Evolutionary conservation across 192 early-diverging fungal species (phyloP), one percentile per base, ranked within the genome.

Genomic region (Dissophora globulifera): DNA sequence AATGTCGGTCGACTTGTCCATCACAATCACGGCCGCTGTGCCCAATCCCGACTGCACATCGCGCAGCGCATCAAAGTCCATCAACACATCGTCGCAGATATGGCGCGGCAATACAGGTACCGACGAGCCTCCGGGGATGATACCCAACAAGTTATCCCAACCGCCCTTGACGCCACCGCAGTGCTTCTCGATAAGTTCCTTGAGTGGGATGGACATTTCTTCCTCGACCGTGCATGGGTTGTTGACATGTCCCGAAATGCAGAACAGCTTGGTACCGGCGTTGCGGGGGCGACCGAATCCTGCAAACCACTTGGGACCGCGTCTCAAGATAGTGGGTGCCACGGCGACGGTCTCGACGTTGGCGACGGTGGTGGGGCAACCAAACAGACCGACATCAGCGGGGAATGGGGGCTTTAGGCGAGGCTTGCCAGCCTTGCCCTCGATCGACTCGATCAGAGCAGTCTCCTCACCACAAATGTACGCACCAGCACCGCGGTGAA

Each of bases 291-390:
- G 92, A 41, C 97, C 97, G 69, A 99, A 92, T 45, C 88, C 81
- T 19, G 97, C 94, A 74, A 97, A 99, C 97, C 97, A 99, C 32
- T 84, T 71, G 29, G 94, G 95, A 55, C 94, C 94, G 45, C 96
- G 81, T 62, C 64, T 49, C 65, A 69, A 75, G 69, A 99, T 99
- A 26, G 96, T 96, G 23, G 97, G 97, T 20, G 97, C 96, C 11
- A 95, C 97, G 23, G 97, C 94, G n/a, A 99, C 93, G 49, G 97
- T 99, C 81, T 99, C 97, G 35, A 99, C 97, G 69, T 99, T 99
- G 40, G 95, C 91, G n/a, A 99, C 97, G 20, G 97, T 99, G 13
- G 97, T 97, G 25, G 97, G 97, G 84, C 97, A 99, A 32, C 97
- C 97, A 65, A 99, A 99, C 42, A 99, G 86, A 61, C 97, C 97